phyloP scores from a whole-genome alignment of 192 early-diverging fungal genomes.

The Coemansia sp. region DNA sequence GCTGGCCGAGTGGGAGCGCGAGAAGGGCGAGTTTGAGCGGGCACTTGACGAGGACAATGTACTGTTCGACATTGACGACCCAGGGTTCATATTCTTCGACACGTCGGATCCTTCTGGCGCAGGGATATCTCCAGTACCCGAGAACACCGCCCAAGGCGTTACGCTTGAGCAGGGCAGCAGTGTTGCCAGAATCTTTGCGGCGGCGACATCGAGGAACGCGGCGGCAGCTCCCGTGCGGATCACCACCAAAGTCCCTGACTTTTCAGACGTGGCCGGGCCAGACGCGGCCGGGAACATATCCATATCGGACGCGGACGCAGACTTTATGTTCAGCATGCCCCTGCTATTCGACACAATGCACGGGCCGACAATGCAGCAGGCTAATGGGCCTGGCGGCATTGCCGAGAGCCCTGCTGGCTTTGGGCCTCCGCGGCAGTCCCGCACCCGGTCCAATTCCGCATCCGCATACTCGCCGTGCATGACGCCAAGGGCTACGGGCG shows the following conservation, averaged over 20 bases:
- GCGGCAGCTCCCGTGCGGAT: constrained; percentile 34
- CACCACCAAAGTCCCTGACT: constrained; percentile 39
- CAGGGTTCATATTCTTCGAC: constrained; percentile 47
- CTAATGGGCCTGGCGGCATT: too few relatives aligned
- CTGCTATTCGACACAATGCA: constrained; percentile 20
- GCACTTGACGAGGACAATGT: constrained; percentile 49
- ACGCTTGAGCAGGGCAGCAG: background rate
- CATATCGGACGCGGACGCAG: constrained; percentile 16
- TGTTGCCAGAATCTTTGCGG: background rate
- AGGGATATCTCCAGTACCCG: background rate
- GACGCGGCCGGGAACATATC: background rate
- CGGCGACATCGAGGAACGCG: background rate
- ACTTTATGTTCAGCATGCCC: constrained; percentile 30
- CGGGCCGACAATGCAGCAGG: constrained; percentile 3
- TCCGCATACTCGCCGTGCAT: constrained; percentile 14
- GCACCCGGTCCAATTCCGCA: constrained; percentile 7
- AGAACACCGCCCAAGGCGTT: background rate
- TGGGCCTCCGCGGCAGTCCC: background rate
- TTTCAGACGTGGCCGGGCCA: constrained; percentile 24
- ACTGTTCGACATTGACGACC: constrained; percentile 48
- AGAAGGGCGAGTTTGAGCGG: constrained; percentile 49
- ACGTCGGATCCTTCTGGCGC: constrained; percentile 6
- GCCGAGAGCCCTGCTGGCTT: background rate
- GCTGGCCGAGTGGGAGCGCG: constrained; percentile 35
- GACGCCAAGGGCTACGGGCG: constrained; percentile 9